Percentiles rank a stretch among this genome's conserved stretches.
Evolutionary conservation across 805 yeast species (phyloP).

Genomic region (Lachancea meyersii): DNA sequence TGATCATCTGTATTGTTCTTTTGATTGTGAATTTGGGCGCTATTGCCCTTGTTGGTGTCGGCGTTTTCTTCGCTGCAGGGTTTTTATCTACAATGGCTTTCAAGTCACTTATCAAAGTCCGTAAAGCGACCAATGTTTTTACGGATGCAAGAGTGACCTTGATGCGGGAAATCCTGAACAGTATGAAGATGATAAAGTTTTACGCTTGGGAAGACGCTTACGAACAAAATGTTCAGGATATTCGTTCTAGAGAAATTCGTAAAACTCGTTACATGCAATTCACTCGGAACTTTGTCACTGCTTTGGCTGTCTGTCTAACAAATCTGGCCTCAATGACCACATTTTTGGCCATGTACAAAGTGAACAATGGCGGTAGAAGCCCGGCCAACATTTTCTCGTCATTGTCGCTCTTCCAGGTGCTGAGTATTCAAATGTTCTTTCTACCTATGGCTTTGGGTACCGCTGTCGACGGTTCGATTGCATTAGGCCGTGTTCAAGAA

Average conservation of each 20-base stretch:
- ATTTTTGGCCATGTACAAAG: constrained; percentile 42
- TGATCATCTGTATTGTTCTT: constrained; percentile 57
- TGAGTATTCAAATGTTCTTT: constrained; percentile 58
- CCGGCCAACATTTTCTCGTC: constrained; percentile 69
- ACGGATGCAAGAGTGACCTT: constrained; percentile 75
- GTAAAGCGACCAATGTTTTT: constrained; percentile 50
- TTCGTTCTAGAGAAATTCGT: constrained; percentile 57
- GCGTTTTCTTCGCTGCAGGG: constrained; percentile 42
- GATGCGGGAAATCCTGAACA: constrained; percentile 71
- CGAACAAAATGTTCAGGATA: constrained; percentile 44
- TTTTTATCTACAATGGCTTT: constrained; percentile 42
- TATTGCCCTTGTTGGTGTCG: constrained; percentile 64
- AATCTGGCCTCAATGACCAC: constrained; percentile 63
- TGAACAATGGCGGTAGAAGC: constrained; percentile 36
- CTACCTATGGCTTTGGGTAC: constrained; percentile 66
- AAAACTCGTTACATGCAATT: constrained; percentile 58
- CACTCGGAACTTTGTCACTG: constrained; percentile 54
- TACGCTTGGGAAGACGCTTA: constrained; percentile 92
- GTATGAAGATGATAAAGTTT: constrained; percentile 76
- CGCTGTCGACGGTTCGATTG: constrained; percentile 61
- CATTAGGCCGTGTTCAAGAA: constrained; percentile 50
- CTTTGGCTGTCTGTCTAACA: constrained; percentile 63
- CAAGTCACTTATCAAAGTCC: constrained; percentile 44
- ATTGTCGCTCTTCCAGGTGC: constrained; percentile 56
- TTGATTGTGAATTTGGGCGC: constrained; percentile 66